Evolutionary conservation across 2,329 filamentous ascomycete genomes (phyloP), one percentile per base, ranked within the genome.

Genomic region (Lasiodiplodia sp.): DNA sequence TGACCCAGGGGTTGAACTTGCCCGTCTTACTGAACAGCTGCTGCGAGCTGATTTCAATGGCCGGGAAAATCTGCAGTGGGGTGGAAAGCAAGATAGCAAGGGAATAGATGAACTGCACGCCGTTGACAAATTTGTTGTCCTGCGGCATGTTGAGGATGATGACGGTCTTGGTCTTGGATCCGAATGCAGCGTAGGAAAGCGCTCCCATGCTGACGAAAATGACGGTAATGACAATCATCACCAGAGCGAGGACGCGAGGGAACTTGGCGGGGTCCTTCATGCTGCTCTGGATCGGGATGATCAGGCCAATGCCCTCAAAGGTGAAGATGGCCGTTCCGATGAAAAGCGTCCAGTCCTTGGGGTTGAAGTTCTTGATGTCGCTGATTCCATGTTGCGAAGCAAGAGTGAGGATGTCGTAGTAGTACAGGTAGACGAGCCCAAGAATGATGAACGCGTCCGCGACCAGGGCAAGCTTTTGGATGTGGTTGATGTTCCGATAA

Each of bases 321-420:
- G 96, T 98, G 83, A 99, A 99, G 78, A 99, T 98, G 34, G 96
- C 96, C 0, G 96, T 99, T 70, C 96, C 96, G 74, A 99, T 99
- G 79, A 99, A 98, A 4, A 99, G 87, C 0, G 96, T 97, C 96
- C 96, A 99, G 78, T 94, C 91, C 70, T 91, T 89, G 51, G 91
- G 81, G 83, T 99, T 99, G 86, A 99, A 98, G 75, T 91, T 87
- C 73, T 92, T 88, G 75, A 98, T 94, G 78, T 99, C 96, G 5
- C 93, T 87, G 28, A 97, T 82, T 14, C 93, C 93, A 68, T 87
- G 83, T 66, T 93, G 86, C 58, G 83, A 84, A 71, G 89, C 89
- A 64, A 99, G 90, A 1, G 95, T 97, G 73, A 92, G 84, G 71
- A 98, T 86, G 76, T 98, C 96, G 81, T 94, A 98, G 83, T 97